phyloP scores from a whole-genome alignment of 192 early-diverging fungal species.

The Geranomyces michiganensis region DNA sequence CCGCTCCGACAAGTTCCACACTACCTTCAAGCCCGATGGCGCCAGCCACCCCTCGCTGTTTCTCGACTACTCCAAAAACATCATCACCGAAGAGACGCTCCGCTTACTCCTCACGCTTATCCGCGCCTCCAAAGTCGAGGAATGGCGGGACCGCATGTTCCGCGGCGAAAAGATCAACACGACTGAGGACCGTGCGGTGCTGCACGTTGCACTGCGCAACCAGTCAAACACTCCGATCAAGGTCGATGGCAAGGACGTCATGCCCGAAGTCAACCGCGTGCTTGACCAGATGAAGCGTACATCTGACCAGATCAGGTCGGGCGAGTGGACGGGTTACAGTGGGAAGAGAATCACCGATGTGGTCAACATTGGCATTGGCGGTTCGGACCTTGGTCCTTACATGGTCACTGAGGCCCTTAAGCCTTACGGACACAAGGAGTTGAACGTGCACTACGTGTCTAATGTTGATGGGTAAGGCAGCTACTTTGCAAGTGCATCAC shows the following conservation, averaged over 20 bases:
- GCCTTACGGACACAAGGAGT: slow-evolving; percentile 77
- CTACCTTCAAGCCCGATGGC: slow-evolving; percentile 62
- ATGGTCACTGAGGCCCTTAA: slow-evolving; percentile 99
- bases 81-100: slow-evolving; percentile 80
- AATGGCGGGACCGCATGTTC: slow-evolving; percentile 92
- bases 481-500: no score
- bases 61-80: slow-evolving; percentile 97
- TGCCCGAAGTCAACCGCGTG: slow-evolving; percentile 93
- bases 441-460: slow-evolving; percentile 93
- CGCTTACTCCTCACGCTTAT: slow-evolving; percentile 79
- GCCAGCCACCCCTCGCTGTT: slow-evolving; percentile 68
- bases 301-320: slow-evolving; percentile 82
- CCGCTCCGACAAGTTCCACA: slow-evolving; percentile 82
- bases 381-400: slow-evolving; percentile 95
- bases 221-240: slow-evolving; percentile 77
- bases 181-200: slow-evolving; percentile 93
- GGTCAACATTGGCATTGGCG: slow-evolving; percentile 99
- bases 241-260: slow-evolving; percentile 87
- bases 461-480: slow-evolving; percentile 82
- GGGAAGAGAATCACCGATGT: slow-evolving; percentile 92
- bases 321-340: slow-evolving; percentile 95
- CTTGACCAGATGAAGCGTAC: slow-evolving; percentile 90
- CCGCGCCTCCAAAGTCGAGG: slow-evolving; percentile 80
- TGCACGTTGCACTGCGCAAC: slow-evolving; percentile 95
- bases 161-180: slow-evolving; percentile 95